Conservation (phyloP, 1,284 basidiomycete species). For the Ceratobasidium sp. region DNA sequence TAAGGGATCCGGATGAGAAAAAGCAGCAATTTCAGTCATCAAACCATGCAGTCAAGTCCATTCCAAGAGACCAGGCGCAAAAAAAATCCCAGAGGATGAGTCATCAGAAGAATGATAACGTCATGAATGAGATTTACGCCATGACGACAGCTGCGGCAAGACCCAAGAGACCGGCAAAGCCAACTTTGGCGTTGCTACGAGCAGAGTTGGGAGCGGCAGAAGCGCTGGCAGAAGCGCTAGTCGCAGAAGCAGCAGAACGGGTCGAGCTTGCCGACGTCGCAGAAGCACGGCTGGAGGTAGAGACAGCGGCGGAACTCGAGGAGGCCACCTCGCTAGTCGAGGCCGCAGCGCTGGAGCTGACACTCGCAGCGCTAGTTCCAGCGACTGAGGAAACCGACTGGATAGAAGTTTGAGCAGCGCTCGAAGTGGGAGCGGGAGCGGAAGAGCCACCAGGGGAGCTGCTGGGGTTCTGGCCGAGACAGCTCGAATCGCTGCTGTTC, state of each 20-base stretch:
- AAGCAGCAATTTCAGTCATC: slow-evolving; percentile 9
- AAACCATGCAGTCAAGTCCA: slow-evolving; percentile 32
- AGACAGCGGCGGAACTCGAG: slow-evolving; percentile 5
- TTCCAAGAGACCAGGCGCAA: slow-evolving; percentile 14
- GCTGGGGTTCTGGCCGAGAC: slow-evolving; percentile 9
- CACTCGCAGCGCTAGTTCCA: neutral
- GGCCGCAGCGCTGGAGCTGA: slow-evolving; percentile 5
- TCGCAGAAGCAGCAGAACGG: neutral
- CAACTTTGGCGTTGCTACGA: slow-evolving; percentile 36
- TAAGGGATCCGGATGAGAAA: neutral
- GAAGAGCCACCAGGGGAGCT: neutral
- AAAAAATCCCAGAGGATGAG: slow-evolving; percentile 25
- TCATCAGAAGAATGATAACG: slow-evolving; percentile 25
- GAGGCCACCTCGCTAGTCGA: neutral
- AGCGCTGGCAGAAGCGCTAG: slow-evolving; percentile 34
- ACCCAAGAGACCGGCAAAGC: slow-evolving; percentile 37
- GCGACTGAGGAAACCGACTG: no score
- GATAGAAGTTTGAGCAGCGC: neutral
- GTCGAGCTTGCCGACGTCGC: neutral
- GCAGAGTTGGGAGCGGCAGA: slow-evolving; percentile 25
- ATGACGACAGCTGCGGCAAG: slow-evolving; percentile 39
- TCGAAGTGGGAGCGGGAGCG: neutral
- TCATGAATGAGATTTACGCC: slow-evolving; percentile 34
- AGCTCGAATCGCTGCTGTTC: slow-evolving; percentile 31
- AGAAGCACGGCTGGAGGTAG: neutral